Percentiles rank a stretch among this genome's conserved stretches.
Evolutionary conservation across 495 filamentous ascomycete genomes (phyloP).

Genomic region (Emericellopsis terricola): DNA sequence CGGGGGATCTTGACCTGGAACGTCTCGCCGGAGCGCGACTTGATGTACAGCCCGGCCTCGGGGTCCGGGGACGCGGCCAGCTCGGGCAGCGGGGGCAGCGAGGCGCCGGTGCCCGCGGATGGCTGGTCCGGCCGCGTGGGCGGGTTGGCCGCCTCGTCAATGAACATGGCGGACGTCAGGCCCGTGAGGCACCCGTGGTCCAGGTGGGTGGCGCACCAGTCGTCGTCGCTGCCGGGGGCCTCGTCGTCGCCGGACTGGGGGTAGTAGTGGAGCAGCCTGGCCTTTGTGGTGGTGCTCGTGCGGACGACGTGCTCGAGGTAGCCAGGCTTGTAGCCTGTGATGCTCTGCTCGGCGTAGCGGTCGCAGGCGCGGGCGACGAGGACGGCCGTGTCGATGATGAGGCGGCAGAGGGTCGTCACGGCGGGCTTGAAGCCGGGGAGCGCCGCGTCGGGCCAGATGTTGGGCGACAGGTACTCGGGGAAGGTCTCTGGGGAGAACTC

Average conservation of each 20-base stretch:
- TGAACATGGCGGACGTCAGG: constrained; percentile 87
- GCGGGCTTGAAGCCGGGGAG: constrained; percentile 57
- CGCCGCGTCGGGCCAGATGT: constrained; percentile 65
- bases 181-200: constrained; percentile 91
- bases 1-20: constrained; percentile 79
- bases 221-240: constrained; percentile 34
- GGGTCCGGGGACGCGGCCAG: constrained; percentile 60
- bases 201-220: constrained; percentile 92
- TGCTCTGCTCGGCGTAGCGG: constrained; percentile 59
- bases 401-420: constrained; percentile 56
- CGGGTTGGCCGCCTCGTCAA: constrained; percentile 51
- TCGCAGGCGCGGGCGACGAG: constrained; percentile 82
- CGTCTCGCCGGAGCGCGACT: constrained; percentile 55
- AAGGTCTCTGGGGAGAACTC: constrained; percentile 40
- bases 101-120: constrained; percentile 6
- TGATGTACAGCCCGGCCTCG: constrained; percentile 77
- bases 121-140: constrained; percentile 14
- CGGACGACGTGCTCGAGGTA: constrained; percentile 80
- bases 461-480: constrained; percentile 41
- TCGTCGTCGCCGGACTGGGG: constrained; percentile 29
- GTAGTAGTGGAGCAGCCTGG: constrained; percentile 86
- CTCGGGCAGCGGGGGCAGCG: constrained; percentile 41
- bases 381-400: constrained; percentile 79
- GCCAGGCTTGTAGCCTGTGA: constrained; percentile 50
- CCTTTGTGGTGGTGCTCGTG: constrained; percentile 77